A percentile compares a stretch with the other conserved stretches of the same genome.
Evolutionary conservation across 2,329 filamentous ascomycete genomes (phyloP).

Genomic region (Penicillium janthinellum): DNA sequence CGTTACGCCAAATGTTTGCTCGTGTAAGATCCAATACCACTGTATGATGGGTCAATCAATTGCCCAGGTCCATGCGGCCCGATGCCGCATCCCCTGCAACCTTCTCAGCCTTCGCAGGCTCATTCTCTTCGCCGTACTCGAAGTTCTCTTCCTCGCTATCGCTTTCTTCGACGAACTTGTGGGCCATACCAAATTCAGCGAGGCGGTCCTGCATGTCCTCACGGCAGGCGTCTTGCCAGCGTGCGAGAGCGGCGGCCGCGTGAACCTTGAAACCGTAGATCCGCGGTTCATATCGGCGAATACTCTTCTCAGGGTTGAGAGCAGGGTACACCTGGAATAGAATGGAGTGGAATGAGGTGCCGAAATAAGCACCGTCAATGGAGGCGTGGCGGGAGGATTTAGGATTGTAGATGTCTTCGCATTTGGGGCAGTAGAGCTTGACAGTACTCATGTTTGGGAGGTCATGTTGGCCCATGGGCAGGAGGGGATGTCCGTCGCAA

Average conservation of each 20-base stretch:
- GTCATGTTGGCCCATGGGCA: constrained; percentile 94
- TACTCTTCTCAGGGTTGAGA: constrained; percentile 81
- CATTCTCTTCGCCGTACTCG: constrained; percentile 42
- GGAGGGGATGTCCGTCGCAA: constrained; percentile 88
- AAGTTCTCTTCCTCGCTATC: constrained; percentile 61
- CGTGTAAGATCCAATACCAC: constrained; percentile 13
- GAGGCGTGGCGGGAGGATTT: constrained; percentile 94
- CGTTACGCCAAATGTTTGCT: constrained; percentile 32
- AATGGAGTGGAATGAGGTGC: constrained; percentile 97
- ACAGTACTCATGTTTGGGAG: constrained; percentile 84
- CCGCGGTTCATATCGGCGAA: constrained; percentile 82
- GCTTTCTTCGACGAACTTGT: constrained; percentile 72
- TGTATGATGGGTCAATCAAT: constrained; percentile 24
- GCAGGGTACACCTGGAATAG: constrained; percentile 97
- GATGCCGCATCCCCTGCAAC: constrained; percentile 35
- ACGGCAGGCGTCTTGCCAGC: constrained; percentile 84
- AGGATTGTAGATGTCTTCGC: constrained; percentile 98
- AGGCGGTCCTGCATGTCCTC: constrained; percentile 81
- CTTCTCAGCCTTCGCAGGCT: constrained; percentile 38
- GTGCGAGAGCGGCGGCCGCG: constrained; percentile 78
- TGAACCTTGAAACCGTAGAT: constrained; percentile 97
- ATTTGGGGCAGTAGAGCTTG: constrained; percentile 95
- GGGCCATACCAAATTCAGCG: constrained; percentile 68
- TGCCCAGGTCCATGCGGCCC: constrained; percentile 41
- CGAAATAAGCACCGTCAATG: constrained; percentile 98